Percentiles rank a stretch among this genome's conserved stretches.
phyloP scores from a whole-genome alignment of 176 grass and related monocot species.

The Carex scoparia region DNA sequence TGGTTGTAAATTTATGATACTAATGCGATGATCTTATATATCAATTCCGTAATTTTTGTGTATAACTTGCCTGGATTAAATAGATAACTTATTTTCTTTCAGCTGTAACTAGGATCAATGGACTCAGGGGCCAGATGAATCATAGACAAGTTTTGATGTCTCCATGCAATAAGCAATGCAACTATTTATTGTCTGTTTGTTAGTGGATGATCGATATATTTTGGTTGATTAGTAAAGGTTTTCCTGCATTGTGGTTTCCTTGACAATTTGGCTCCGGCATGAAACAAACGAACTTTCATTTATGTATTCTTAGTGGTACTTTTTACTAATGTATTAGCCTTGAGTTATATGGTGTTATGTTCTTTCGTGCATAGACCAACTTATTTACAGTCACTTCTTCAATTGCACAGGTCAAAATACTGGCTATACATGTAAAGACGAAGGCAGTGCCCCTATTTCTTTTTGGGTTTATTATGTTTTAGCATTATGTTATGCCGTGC shows the following conservation, averaged over 20 bases:
- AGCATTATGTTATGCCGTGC: too few species aligned
- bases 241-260: not conserved
- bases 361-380: not conserved
- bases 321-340: not conserved
- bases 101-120: constrained; percentile 1
- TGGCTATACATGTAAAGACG: not conserved
- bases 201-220: not conserved
- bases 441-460: not conserved
- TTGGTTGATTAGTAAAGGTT: not conserved
- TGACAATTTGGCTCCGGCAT: not conserved
- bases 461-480: too few species aligned
- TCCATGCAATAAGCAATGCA: not conserved
- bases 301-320: not conserved
- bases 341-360: not conserved
- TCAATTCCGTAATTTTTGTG: not conserved
- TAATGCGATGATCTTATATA: not conserved
- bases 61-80: not conserved
- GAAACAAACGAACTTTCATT: not conserved
- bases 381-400: not conserved
- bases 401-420: not conserved
- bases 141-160: not conserved
- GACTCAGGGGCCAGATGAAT: not conserved
- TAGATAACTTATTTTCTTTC: not conserved
- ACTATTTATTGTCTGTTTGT: constrained; percentile 4
- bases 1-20: not conserved